Conservation (phyloP, 73 alveolate species). For the Paraurostyla sp. region DNA sequence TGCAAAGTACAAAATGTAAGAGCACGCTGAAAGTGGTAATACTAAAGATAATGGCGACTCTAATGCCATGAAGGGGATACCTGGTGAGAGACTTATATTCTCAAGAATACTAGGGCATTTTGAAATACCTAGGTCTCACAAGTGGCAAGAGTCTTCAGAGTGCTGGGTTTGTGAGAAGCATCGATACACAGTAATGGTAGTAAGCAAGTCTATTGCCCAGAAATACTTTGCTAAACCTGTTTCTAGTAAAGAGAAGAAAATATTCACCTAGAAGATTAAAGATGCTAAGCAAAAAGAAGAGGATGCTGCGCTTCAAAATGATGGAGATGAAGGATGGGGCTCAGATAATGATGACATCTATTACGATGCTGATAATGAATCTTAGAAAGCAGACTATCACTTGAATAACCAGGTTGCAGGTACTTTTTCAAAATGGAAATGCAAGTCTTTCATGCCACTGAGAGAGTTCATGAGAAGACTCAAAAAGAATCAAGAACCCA, state of each 20-base stretch:
- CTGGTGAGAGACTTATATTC: conserved; percentile 67
- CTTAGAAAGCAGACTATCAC: neutral
- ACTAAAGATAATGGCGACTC: conserved; percentile 20
- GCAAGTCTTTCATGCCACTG: conserved; percentile 29
- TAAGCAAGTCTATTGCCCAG: conserved; percentile 45
- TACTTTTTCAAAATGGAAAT: conserved; percentile 39
- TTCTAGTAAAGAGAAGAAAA: conserved; percentile 1
- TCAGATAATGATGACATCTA: conserved; percentile 59
- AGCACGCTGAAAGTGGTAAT: conserved; percentile 38
- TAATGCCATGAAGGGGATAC: conserved; percentile 18
- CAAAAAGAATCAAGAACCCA: neutral
- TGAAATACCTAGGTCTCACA: conserved; percentile 64
- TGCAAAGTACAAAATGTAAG: neutral
- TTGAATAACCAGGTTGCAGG: neutral
- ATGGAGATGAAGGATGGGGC: conserved; percentile 56
- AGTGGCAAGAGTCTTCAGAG: conserved; percentile 62
- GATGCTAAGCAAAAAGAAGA: conserved; percentile 32
- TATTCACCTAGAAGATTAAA: conserved; percentile 18
- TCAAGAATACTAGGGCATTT: conserved; percentile 70
- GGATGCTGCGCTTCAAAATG: neutral
- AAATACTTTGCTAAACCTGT: conserved; percentile 14
- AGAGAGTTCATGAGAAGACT: conserved; percentile 40
- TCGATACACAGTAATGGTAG: conserved; percentile 58
- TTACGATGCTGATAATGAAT: conserved; percentile 61
- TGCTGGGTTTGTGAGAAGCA: conserved; percentile 74